Evolutionary conservation across 805 yeast genomes (phyloP), one percentile per base, ranked within the genome.

Genomic region (Brettanomyces nanus): DNA sequence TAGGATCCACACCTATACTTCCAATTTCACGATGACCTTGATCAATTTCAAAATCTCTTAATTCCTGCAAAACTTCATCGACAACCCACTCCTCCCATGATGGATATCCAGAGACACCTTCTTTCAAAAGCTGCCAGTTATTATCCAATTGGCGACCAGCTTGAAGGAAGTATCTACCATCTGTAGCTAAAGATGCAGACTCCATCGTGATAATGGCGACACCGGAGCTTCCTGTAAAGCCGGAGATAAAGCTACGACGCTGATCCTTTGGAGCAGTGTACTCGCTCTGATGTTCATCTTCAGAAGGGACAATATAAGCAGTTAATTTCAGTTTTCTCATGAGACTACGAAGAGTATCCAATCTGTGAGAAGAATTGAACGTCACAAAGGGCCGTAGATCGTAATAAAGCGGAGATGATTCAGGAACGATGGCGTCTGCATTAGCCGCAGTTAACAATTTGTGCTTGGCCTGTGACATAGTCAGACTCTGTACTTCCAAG

Each of bases 221-320:
- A 19, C 97, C 98, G 2, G 97, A 95, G 35, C 90, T 79, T 1
- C 97, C 98, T 10, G 90, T 81, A 62, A 90, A 90, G 0, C 87
- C 97, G 5, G 89, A 73, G 20, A 90, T 81, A 50, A 71, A 90
- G 38, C 75, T 81, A 40, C 97, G 69, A 48, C 96, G 74, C 54
- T 81, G 85, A 57, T 90, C 97, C 11, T 80, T 75, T 1, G 71
- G 63, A 0, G 92, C 73, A 6, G 90, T 90, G 51, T 89, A 89
- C 62, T 90, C 98, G 20, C 89, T 77, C 58, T 83, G 90, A 58
- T 90, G 98, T 49, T 85, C 95, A 55, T 90, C 98, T 56, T 86
- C 96, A 29, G 94, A 79, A 2, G 69, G 69, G 6, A 76, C 58
- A 35, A 76, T 68, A 52, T 76, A 76, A n/a, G 71, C 73, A 3